Evolutionary conservation across 2,329 filamentous ascomycete genomes (phyloP).

Genomic region (Shiraia sp.): DNA sequence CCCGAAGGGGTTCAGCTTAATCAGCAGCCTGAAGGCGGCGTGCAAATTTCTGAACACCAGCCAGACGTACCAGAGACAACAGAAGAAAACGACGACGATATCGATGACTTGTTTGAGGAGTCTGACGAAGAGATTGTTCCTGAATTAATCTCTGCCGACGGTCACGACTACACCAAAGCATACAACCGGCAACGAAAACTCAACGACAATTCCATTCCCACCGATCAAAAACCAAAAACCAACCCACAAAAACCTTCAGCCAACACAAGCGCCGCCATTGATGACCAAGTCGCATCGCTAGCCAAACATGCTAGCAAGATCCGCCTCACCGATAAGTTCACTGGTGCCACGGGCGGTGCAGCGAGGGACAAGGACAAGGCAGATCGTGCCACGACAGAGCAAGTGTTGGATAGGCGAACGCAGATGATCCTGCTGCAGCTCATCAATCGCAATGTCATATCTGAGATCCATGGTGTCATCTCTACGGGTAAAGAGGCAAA

Average conservation of each 20-base stretch:
- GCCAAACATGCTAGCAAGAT: slow-evolving; percentile 86
- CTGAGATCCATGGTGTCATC: slow-evolving; percentile 91
- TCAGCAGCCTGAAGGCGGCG: slow-evolving; percentile 3
- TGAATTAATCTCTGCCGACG: slow-evolving; percentile 61
- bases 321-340: slow-evolving; percentile 67
- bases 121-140: slow-evolving; percentile 55
- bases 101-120: slow-evolving; percentile 64
- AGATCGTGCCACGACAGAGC: slow-evolving; percentile 90
- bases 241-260: slow-evolving; percentile 72
- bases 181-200: slow-evolving; percentile 83
- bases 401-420: slow-evolving; percentile 90
- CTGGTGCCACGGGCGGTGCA: slow-evolving; percentile 53
- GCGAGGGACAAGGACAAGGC: slow-evolving; percentile 75
- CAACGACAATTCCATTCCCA: slow-evolving; percentile 56
- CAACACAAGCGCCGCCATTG: slow-evolving; percentile 78
- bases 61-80: slow-evolving; percentile 3
- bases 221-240: slow-evolving; percentile 65
- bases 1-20: slow-evolving; percentile 5
- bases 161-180: slow-evolving; percentile 76
- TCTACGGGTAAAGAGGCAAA: slow-evolving; percentile 98
- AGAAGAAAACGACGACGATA: slow-evolving; percentile 62
- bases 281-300: slow-evolving; percentile 86
- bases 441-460: slow-evolving; percentile 88
- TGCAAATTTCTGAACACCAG: too few relatives aligned
- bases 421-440: slow-evolving; percentile 95